Evolutionary conservation across 768 basidiomycete species (phyloP), one percentile per base, ranked within the genome.

Genomic region (Gymnopilus dilepis): DNA sequence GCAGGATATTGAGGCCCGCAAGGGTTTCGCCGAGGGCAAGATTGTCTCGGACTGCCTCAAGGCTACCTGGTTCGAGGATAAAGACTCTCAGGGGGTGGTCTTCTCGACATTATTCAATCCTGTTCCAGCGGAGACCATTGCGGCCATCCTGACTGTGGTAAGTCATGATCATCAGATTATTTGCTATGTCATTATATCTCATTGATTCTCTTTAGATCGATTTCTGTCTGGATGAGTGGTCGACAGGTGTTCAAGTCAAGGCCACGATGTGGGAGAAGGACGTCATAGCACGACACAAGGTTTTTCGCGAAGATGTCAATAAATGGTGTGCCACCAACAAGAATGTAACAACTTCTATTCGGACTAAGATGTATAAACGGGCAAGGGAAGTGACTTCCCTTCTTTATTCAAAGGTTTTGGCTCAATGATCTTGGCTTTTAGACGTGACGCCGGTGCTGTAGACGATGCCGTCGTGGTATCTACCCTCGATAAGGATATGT

Each of bases 141-240:
- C 67, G 17, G 50, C 66, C 19, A 31, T 66, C 1, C 53, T 66
- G 5, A 63, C 65, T 8, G 47, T 56, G 45, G 68, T 69, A 56
- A 15, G 19, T 43, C 13, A n/a, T n/a, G n/a, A n/a, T n/a, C n/a
- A 6, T 37, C n/a, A n/a, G n/a, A n/a, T 6, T n/a, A n/a, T n/a
- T n/a, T n/a, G n/a, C n/a, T n/a, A n/a, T 34, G 33, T 34, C 33
- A 6, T 34, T 34, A 6, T 34, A 12, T 12, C 12, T 34, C 33
- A 12, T 34, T 34, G 6, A 34, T 34, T 6, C 8, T n/a, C 17
- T 40, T 3, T 45, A 66, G 65, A 61, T 62, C 31, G 60, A 63
- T 31, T 64, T 59, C 31, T 40, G 50, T 43, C 61, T 68, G 22
- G 60, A 65, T 12, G 55, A 55, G 26, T 65, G 56, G n/a, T 22